Conservation (phyloP, 805 yeast genomes). For the Wickerhamomyces xylosicus region DNA sequence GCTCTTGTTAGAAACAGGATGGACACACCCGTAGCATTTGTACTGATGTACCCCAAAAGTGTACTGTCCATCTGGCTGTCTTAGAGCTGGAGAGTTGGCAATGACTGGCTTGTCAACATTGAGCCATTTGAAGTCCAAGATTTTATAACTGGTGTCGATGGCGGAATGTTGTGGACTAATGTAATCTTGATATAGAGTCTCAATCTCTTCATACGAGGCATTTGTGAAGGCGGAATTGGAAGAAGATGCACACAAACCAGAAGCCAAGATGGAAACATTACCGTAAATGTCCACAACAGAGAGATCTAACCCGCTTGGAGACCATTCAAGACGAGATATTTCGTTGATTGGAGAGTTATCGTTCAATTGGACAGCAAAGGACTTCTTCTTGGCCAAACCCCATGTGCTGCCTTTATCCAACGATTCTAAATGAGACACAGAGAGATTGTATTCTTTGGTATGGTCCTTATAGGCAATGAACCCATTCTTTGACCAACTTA, state of each 20-base stretch:
- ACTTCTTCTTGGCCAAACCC: constrained; percentile 37
- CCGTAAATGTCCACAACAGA: constrained; percentile 73
- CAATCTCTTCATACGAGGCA: constrained; percentile 18
- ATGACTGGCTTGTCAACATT: constrained; percentile 59
- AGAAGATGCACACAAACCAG: constrained; percentile 33
- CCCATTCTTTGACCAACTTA: constrained; percentile 73
- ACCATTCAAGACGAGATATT: constrained; percentile 53
- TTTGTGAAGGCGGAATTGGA: background rate
- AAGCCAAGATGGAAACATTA: constrained; percentile 43
- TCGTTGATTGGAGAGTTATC: constrained; percentile 18
- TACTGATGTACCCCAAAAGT: constrained; percentile 50
- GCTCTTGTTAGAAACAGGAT: constrained; percentile 58
- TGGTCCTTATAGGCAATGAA: constrained; percentile 61
- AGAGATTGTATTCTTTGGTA: constrained; percentile 21
- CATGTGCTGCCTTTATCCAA: constrained; percentile 60
- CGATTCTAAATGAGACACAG: constrained; percentile 36
- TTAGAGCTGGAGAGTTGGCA: constrained; percentile 46
- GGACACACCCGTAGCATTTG: constrained; percentile 50
- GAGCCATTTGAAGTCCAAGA: constrained; percentile 58
- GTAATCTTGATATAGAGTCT: constrained; percentile 27
- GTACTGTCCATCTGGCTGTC: constrained; percentile 25
- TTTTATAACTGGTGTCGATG: constrained; percentile 18
- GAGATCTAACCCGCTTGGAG: constrained; percentile 69
- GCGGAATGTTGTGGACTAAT: constrained; percentile 10
- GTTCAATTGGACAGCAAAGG: constrained; percentile 3